Base-by-base conservation (phyloP, 106 monocot species). In the Dactylorhiza incarnata region DNA sequence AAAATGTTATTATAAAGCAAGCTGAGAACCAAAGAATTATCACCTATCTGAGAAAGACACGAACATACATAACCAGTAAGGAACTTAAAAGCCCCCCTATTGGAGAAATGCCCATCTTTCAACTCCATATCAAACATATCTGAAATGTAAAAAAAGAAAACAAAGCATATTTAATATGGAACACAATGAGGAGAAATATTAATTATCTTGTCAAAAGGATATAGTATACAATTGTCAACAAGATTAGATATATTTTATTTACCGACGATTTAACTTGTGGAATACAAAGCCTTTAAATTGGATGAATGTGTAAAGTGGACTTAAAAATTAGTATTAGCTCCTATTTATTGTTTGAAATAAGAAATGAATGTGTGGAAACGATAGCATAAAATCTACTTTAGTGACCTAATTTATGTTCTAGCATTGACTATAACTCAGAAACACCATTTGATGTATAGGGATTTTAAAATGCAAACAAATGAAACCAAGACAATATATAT, bases 41-140 rank as follows among this genome's bases (percentile, higher is more conserved):
- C 91, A 72, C 95, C 91, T 81, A 92, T 88, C 49, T 83, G 84
- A 74, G 81, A 81, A 50, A 92, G 79, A 80, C 82, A 85, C 49
- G 79, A 75, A 52, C 78, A 83, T 74, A 86, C 82, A 81, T 71
- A 53, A 72, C 8, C 26, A 56, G 46, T 77, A 67, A 92, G 69
- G 23, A 77, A 45, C 70, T 73, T 84, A 53, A 83, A 92, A 48
- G 68, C 72, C 68, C 25, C 49, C 24, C 74, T 62, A 29, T 78
- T 91, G 66, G 86, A 85, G 48, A 76, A 45, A 44, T 73, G 69
- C n/a, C 56, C 61, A 70, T 77, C 55, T 17, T 72, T 81, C 73
- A 84, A 75, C 49, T 26, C 56, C 16, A 48, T 13, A 69, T 26
- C 14, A 44, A 75, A 49, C 54, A 49, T 83, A 49, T 85, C 90